phyloP scores from a whole-genome alignment of 176 grass and related monocot genomes.

The Raddia distichophylla region DNA sequence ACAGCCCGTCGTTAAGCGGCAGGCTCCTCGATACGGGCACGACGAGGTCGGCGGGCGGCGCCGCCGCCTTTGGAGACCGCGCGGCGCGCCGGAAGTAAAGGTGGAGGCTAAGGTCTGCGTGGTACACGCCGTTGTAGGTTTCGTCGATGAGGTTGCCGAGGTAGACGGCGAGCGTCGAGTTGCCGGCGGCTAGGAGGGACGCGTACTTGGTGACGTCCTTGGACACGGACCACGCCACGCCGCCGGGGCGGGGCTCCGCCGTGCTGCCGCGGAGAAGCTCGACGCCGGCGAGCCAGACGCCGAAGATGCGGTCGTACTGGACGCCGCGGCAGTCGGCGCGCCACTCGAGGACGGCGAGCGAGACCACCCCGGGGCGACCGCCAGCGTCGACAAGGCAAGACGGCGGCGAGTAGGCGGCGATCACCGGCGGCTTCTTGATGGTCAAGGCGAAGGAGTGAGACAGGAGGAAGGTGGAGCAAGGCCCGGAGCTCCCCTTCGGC shows the following conservation, averaged over 20 bases:
- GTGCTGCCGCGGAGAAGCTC: constrained; percentile 82
- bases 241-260: constrained; percentile 61
- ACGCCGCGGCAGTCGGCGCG: constrained; percentile 56
- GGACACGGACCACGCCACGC: constrained; percentile 66
- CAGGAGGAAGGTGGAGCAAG: constrained; percentile 69
- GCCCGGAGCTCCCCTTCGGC: constrained; percentile 44
- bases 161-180: constrained; percentile 60
- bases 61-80: neutral
- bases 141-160: constrained; percentile 75
- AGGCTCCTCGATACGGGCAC: constrained; percentile 67
- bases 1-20: constrained; percentile 71
- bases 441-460: constrained; percentile 73
- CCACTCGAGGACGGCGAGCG: constrained; percentile 75
- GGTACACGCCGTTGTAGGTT: constrained; percentile 72
- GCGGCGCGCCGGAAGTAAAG: constrained; percentile 51
- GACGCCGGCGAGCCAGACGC: constrained; percentile 78
- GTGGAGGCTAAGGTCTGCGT: constrained; percentile 67
- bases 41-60: constrained; percentile 55
- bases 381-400: constrained; percentile 36
- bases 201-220: constrained; percentile 78
- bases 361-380: constrained; percentile 15
- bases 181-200: constrained; percentile 49
- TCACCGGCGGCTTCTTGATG: constrained; percentile 56
- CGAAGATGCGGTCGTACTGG: constrained; percentile 79
- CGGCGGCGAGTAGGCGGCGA: constrained; percentile 58